These are phyloP conservation scores for Wickerhamiella lipophila DNA, from an alignment of 805 yeast species.

Conservation along the genomic window DNA sequence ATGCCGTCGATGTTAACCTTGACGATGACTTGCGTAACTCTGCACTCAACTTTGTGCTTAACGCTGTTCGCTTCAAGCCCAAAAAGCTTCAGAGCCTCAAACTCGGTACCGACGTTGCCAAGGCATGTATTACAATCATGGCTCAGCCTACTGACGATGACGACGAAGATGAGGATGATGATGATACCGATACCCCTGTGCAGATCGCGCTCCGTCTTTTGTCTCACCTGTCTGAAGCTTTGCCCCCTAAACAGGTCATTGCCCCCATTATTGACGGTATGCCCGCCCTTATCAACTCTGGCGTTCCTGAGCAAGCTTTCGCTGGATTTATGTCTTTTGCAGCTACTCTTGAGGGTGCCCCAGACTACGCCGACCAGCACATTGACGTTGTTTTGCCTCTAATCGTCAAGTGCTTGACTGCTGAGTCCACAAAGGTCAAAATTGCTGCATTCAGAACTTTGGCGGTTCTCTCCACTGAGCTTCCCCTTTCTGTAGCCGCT, in stretches of 20 bases:
- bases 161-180: constrained; percentile 75
- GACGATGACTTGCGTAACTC: constrained; percentile 76
- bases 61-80: constrained; percentile 68
- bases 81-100: constrained; percentile 66
- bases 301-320: constrained; percentile 69
- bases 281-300: constrained; percentile 33
- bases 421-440: constrained; percentile 58
- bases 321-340: constrained; percentile 76
- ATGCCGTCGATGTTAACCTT: constrained; percentile 47
- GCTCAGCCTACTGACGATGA: constrained; percentile 66
- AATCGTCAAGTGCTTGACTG: constrained; percentile 64
- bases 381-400: constrained; percentile 60
- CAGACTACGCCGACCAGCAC: constrained; percentile 75
- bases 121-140: constrained; percentile 61
- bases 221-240: constrained; percentile 62
- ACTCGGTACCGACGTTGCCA: constrained; percentile 68
- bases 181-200: constrained; percentile 75
- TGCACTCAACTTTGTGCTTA: constrained; percentile 72
- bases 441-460: constrained; percentile 78
- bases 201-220: constrained; percentile 68
- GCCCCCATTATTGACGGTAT: constrained; percentile 51
- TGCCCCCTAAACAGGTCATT: constrained; percentile 89
- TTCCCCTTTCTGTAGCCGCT: constrained; percentile 74
- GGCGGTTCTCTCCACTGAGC: constrained; percentile 63
- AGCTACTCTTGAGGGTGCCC: constrained; percentile 82